phyloP scores from a whole-genome alignment of 257 asterid species.

The Ehretia macrophylla region DNA sequence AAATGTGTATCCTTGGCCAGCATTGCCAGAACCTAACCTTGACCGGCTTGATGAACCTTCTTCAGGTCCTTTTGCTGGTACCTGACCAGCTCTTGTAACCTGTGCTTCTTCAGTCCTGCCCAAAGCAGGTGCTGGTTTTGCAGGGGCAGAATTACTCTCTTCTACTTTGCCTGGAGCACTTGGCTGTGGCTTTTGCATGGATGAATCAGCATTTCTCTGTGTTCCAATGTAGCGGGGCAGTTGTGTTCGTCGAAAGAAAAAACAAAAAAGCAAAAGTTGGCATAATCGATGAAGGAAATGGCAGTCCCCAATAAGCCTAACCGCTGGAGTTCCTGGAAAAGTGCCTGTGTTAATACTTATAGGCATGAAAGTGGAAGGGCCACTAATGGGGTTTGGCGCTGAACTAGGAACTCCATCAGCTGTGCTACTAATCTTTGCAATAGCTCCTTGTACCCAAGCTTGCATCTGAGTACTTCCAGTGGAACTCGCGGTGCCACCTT shows the following conservation, averaged over 20 bases:
- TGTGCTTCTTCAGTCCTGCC: constrained; percentile 64
- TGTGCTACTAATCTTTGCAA: constrained; percentile 90
- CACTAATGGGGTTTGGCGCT: constrained; percentile 80
- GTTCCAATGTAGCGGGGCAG: constrained; percentile 67
- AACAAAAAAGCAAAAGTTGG: constrained; percentile 92
- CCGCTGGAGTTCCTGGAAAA: constrained; percentile 99
- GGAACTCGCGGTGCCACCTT: constrained; percentile 78
- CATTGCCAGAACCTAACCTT: constrained; percentile 96
- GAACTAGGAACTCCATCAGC: constrained; percentile 79
- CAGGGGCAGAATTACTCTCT: constrained; percentile 55
- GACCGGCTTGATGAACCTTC: constrained; percentile 86
- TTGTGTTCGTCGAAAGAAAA: constrained; percentile 89
- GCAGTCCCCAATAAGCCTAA: constrained; percentile 96
- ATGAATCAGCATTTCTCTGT: constrained; percentile 76
- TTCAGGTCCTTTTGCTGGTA: constrained; percentile 62
- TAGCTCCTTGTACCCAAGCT: constrained; percentile 99
- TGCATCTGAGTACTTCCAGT: constrained; percentile 91
- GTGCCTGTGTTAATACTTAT: constrained; percentile 98
- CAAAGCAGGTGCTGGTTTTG: constrained; percentile 46
- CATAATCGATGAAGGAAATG: constrained; percentile 95
- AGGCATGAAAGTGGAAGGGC: constrained; percentile 87
- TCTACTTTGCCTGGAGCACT: constrained; percentile 62
- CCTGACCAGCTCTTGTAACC: constrained; percentile 55
- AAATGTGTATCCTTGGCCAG: constrained; percentile 98
- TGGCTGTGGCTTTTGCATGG: constrained; percentile 64